Conservation (phyloP, 176 grass and related monocot genomes). For the Tillandsia leiboldiana region DNA sequence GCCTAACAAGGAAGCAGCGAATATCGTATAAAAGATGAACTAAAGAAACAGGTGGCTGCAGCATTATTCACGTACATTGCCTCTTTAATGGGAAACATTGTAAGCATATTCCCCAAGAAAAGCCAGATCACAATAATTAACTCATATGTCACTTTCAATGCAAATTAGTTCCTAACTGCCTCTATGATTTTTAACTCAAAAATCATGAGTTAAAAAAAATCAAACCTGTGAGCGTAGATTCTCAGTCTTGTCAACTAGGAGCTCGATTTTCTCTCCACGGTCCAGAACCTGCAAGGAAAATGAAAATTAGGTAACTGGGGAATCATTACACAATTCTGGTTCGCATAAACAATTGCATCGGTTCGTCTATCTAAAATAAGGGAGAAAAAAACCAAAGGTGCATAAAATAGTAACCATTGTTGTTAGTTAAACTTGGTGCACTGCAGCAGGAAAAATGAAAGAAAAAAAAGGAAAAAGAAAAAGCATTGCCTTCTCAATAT, state of each 20-base stretch:
- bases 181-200: background rate
- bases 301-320: no score
- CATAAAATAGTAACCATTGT: background rate
- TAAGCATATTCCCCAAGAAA: background rate
- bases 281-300: slow-evolving; percentile 46
- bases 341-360: background rate
- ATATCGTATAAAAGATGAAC: background rate
- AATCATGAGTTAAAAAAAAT: background rate
- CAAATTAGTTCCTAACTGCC: no score
- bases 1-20: slow-evolving; percentile 26
- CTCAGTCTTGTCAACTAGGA: slow-evolving; percentile 81
- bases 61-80: no score
- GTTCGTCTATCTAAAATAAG: background rate
- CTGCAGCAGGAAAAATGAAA: background rate
- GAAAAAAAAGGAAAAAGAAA: background rate
- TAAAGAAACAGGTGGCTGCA: no score
- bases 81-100: background rate
- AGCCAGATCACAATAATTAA: no score
- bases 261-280: slow-evolving; percentile 79
- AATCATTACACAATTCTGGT: background rate
- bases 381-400: background rate
- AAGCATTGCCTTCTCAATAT: slow-evolving; percentile 57
- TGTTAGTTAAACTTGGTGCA: background rate
- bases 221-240: slow-evolving; percentile 77
- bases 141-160: no score